Conservation (phyloP, 106 monocot genomes). For the Triglochin maritima region DNA sequence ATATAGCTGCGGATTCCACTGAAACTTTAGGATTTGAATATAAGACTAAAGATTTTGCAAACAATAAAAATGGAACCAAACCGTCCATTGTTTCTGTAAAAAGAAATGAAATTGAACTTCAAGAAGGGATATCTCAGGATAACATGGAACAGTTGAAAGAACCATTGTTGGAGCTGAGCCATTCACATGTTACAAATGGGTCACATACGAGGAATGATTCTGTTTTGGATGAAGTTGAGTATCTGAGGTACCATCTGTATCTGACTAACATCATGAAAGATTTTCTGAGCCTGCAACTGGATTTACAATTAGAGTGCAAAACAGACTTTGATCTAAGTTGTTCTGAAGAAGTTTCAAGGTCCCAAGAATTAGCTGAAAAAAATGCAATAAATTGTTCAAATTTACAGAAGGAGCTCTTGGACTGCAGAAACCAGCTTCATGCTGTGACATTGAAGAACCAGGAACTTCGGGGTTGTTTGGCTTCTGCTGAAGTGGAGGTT, state of each 20-base stretch:
- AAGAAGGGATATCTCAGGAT: background rate
- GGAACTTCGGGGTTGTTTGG: constrained; percentile 27
- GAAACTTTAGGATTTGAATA: background rate
- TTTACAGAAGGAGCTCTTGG: constrained; percentile 34
- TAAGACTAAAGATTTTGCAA: background rate
- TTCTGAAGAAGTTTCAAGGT: constrained; percentile 28
- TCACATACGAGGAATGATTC: background rate
- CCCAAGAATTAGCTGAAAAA: constrained; percentile 32
- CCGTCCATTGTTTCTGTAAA: background rate
- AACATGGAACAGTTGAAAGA: background rate
- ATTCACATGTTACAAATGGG: background rate
- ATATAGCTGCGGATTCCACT: background rate
- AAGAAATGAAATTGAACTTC: background rate
- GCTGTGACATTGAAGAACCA: constrained; percentile 28
- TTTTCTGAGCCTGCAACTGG: constrained; percentile 47
- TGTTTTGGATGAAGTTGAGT: constrained; percentile 31
- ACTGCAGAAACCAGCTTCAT: constrained; percentile 42
- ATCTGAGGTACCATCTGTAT: constrained; percentile 58
- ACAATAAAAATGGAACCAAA: background rate
- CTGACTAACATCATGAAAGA: constrained; percentile 41
- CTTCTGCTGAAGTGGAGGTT: constrained; percentile 28
- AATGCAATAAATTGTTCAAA: constrained; percentile 20
- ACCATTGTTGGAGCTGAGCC: background rate
- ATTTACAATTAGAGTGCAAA: constrained; percentile 27
- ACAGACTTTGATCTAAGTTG: constrained; percentile 18